Evolutionary conservation across 2,329 filamentous ascomycete genomes (phyloP).

Genomic region (Pestalotiopsis sp.): DNA sequence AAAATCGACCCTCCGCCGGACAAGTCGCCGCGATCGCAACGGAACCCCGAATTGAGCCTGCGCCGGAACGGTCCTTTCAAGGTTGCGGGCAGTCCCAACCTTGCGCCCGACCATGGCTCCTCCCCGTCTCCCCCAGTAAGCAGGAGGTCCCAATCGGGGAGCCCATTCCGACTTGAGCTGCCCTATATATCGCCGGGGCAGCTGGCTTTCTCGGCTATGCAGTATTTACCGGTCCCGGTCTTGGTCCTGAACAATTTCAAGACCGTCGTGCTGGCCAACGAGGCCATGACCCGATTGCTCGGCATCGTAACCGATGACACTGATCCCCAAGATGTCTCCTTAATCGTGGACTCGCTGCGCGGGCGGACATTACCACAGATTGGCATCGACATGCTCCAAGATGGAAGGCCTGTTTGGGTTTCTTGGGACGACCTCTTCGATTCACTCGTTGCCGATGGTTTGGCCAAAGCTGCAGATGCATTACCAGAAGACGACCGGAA

Average conservation of each 20-base stretch:
- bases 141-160: constrained; percentile 32
- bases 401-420: constrained; percentile 64
- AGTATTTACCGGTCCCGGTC: constrained; percentile 74
- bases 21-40: neutral
- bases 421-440: constrained; percentile 63
- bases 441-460: constrained; percentile 48
- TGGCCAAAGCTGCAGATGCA: constrained; percentile 24
- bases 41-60: constrained; percentile 11
- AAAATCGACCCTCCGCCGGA: neutral
- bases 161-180: constrained; percentile 44
- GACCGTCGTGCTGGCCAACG: constrained; percentile 73
- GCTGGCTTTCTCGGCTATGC: constrained; percentile 69
- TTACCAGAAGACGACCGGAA: neutral
- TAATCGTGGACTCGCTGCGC: constrained; percentile 61
- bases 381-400: constrained; percentile 73
- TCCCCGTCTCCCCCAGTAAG: constrained; percentile 18
- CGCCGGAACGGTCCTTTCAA: neutral
- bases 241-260: constrained; percentile 71
- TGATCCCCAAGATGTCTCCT: constrained; percentile 42
- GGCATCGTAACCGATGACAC: constrained; percentile 54
- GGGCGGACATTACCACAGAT: constrained; percentile 71
- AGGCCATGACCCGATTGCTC: constrained; percentile 73
- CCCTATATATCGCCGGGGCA: constrained; percentile 53
- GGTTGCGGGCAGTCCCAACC: constrained; percentile 11
- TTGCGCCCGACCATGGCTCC: constrained; percentile 8